A percentile compares a stretch with the other conserved stretches of the same genome.
These are phyloP conservation scores for Picea abies DNA, from an alignment of 83 land plant species.

Conservation along the genomic window DNA sequence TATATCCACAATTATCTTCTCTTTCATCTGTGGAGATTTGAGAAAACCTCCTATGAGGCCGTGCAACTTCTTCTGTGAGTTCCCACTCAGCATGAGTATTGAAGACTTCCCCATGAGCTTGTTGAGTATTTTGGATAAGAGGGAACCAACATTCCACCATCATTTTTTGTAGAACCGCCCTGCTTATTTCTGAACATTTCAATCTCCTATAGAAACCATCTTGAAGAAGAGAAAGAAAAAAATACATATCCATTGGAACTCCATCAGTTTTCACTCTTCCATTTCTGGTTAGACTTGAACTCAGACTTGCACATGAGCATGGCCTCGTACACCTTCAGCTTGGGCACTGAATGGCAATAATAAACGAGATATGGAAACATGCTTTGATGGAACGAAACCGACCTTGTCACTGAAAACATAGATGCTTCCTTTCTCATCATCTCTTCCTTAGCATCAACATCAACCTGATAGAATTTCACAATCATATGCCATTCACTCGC, in stretches of 20 bases:
- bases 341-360: conserved; percentile 73
- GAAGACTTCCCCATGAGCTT: conserved; percentile 57
- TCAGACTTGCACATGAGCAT: conserved; percentile 21
- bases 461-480: no score
- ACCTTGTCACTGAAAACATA: conserved; percentile 28
- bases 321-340: conserved; percentile 62
- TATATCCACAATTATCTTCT: conserved; percentile 43
- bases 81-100: conserved; percentile 48
- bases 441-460: no score
- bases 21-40: conserved; percentile 48
- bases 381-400: conserved; percentile 73
- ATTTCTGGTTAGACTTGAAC: no score
- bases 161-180: conserved; percentile 37
- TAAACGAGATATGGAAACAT: conserved; percentile 63
- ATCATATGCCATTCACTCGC: no score
- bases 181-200: conserved; percentile 43
- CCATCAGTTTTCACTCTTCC: no score
- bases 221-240: conserved; percentile 37
- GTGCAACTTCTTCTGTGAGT: conserved; percentile 44
- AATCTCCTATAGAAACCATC: conserved; percentile 44
- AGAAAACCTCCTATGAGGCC: conserved; percentile 46
- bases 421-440: no score
- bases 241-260: conserved; percentile 55
- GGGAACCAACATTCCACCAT: conserved; percentile 43
- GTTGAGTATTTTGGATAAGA: conserved; percentile 50